Evolutionary conservation across 768 basidiomycete species (phyloP).

Genomic region (Favolaschia claudopus): DNA sequence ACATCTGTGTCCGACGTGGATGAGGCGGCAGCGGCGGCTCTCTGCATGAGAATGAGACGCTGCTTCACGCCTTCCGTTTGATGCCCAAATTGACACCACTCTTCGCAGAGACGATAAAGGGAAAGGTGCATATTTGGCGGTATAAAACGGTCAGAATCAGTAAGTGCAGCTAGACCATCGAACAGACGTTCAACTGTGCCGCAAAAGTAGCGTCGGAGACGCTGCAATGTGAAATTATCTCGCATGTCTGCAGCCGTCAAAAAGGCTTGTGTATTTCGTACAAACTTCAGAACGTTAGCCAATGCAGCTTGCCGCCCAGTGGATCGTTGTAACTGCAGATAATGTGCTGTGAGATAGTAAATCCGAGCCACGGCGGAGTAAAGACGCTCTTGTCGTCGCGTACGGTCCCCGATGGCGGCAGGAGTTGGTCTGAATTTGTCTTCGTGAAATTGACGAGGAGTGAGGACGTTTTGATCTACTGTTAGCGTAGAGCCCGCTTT

Average conservation of each 20-base stretch:
- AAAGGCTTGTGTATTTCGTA: constrained; percentile 81
- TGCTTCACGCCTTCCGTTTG: constrained; percentile 78
- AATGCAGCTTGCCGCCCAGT: constrained; percentile 76
- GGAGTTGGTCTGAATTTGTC: constrained; percentile 59
- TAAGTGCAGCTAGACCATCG: constrained; percentile 72
- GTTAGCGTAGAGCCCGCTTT: constrained; percentile 48
- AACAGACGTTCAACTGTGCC: constrained; percentile 88
- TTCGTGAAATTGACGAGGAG: constrained; percentile 72
- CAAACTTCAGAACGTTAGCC: constrained; percentile 84
- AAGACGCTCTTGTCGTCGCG: constrained; percentile 77
- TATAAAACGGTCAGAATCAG: constrained; percentile 80
- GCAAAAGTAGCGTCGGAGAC: constrained; percentile 90
- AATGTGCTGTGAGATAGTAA: constrained; percentile 84
- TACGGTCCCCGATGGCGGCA: constrained; percentile 57
- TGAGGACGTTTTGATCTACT: constrained; percentile 46
- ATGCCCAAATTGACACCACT: constrained; percentile 90
- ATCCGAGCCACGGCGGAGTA: constrained; percentile 90
- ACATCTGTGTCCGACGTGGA: constrained; percentile 62
- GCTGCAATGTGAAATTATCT: constrained; percentile 79
- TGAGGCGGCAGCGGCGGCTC: constrained; percentile 62
- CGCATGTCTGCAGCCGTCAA: constrained; percentile 75
- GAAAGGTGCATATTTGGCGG: constrained; percentile 78
- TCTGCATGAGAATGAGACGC: constrained; percentile 74
- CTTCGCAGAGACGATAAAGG: constrained; percentile 86
- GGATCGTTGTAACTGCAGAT: constrained; percentile 74